Conservation (phyloP, 2,329 filamentous ascomycete species). For the Metarhizium humberi region DNA sequence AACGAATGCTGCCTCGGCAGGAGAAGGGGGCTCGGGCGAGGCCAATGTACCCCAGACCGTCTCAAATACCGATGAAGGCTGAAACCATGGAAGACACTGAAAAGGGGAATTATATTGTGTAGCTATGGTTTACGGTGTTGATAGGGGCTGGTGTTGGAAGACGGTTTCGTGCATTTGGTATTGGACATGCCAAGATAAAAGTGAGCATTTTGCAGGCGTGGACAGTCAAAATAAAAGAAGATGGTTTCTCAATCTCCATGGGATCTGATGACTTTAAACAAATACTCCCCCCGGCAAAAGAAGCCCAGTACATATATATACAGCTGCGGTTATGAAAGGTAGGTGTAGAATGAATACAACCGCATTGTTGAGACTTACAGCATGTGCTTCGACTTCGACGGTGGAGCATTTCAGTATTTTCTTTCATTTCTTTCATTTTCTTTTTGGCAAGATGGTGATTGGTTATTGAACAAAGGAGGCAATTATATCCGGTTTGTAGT, state of each 20-base stretch:
- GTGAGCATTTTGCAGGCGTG: background rate
- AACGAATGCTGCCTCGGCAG: constrained; percentile 7
- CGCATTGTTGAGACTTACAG: too few species aligned
- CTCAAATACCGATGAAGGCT: constrained; percentile 11
- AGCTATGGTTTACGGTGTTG: background rate
- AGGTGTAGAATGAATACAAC: too few species aligned
- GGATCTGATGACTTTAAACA: background rate
- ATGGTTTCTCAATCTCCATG: background rate
- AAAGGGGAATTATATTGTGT: background rate
- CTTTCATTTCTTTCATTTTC: too few species aligned
- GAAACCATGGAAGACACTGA: constrained; percentile 2
- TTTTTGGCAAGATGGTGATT: too few species aligned
- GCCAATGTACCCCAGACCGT: constrained; percentile 5
- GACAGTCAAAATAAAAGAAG: background rate
- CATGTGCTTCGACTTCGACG: too few species aligned
- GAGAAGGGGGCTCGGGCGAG: constrained; percentile 10
- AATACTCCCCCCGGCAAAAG: too few species aligned
- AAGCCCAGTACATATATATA: too few species aligned
- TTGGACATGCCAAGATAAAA: background rate
- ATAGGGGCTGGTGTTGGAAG: background rate
- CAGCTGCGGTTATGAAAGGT: too few species aligned
- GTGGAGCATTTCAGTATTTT: too few species aligned
- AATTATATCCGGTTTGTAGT: too few species aligned
- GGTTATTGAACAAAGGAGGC: too few species aligned
- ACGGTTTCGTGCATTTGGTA: background rate